Conservation (phyloP, 2,329 filamentous ascomycete genomes). For the Bisporella sp. region DNA sequence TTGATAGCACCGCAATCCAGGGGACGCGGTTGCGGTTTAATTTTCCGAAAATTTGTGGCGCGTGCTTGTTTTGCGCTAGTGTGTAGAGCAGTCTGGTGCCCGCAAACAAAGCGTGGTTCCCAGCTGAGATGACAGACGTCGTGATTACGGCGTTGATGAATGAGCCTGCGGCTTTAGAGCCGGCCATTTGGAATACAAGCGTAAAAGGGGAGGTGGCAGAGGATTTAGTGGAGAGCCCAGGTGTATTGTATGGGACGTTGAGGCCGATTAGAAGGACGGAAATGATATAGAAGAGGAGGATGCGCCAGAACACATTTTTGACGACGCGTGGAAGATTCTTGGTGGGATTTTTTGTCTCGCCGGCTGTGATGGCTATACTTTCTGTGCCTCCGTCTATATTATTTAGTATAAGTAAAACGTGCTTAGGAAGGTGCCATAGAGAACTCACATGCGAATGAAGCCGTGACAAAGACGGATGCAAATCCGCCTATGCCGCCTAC, state of each 20-base stretch:
- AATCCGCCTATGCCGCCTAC: constrained; percentile 60
- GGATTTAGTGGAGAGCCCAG: constrained; percentile 34
- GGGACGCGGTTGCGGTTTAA: constrained; percentile 44
- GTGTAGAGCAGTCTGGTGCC: constrained; percentile 51
- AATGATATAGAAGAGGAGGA: constrained; percentile 38
- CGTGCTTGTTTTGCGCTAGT: constrained; percentile 46
- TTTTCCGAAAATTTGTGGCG: constrained; percentile 45
- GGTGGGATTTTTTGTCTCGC: constrained; percentile 56
- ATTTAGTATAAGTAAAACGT: neutral
- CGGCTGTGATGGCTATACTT: constrained; percentile 58
- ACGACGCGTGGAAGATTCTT: constrained; percentile 55
- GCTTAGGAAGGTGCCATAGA: neutral
- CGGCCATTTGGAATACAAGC: constrained; percentile 53
- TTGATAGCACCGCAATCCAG: constrained; percentile 47
- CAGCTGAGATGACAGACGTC: constrained; percentile 50
- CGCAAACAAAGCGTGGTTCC: constrained; percentile 52
- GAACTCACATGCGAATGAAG: constrained; percentile 50
- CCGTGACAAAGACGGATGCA: constrained; percentile 55
- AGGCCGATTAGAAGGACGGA: constrained; percentile 49
- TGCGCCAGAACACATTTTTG: constrained; percentile 59
- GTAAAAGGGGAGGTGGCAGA: constrained; percentile 48
- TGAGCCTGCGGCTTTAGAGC: constrained; percentile 45
- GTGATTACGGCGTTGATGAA: constrained; percentile 57
- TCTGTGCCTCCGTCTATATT: constrained; percentile 48
- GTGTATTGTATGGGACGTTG: constrained; percentile 49